phyloP scores from a whole-genome alignment of 139 green algal genomes.

The Asterochloris sp. region DNA sequence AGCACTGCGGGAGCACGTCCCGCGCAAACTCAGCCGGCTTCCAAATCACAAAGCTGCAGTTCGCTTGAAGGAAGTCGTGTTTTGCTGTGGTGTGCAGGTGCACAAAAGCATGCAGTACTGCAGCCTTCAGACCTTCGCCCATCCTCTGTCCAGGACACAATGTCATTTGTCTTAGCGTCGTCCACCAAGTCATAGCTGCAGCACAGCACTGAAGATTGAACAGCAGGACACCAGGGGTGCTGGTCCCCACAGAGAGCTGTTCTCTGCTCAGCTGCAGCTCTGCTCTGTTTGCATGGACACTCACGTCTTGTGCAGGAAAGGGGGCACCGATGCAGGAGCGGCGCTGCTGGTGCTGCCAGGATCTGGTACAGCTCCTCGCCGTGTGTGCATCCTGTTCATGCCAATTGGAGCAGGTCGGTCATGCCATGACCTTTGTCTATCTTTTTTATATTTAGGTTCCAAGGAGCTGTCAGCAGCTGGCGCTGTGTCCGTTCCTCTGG shows the following conservation, averaged over 20 bases:
- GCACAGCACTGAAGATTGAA: neutral
- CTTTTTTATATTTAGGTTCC: too few relatives aligned
- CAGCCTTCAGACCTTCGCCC: slow-evolving; percentile 65
- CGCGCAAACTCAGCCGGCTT: slow-evolving; percentile 86
- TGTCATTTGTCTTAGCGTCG: slow-evolving; percentile 66
- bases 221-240: too few relatives aligned
- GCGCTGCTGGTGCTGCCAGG: too few relatives aligned
- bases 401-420: too few relatives aligned
- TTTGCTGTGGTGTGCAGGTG: neutral
- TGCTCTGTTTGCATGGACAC: neutral
- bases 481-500: too few relatives aligned
- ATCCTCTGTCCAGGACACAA: slow-evolving; percentile 84
- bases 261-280: neutral
- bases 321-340: slow-evolving; percentile 19
- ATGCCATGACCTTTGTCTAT: too few relatives aligned
- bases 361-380: too few relatives aligned
- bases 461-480: too few relatives aligned
- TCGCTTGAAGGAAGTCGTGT: neutral
- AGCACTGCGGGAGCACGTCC: slow-evolving; percentile 87
- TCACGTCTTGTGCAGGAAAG: slow-evolving; percentile 68
- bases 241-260: neutral
- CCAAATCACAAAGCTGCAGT: slow-evolving; percentile 87
- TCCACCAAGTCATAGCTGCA: slow-evolving; percentile 93
- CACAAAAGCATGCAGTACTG: neutral
- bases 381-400: too few relatives aligned